phyloP scores from a whole-genome alignment of 2,329 filamentous ascomycete species.

The Didymella pomorum region DNA sequence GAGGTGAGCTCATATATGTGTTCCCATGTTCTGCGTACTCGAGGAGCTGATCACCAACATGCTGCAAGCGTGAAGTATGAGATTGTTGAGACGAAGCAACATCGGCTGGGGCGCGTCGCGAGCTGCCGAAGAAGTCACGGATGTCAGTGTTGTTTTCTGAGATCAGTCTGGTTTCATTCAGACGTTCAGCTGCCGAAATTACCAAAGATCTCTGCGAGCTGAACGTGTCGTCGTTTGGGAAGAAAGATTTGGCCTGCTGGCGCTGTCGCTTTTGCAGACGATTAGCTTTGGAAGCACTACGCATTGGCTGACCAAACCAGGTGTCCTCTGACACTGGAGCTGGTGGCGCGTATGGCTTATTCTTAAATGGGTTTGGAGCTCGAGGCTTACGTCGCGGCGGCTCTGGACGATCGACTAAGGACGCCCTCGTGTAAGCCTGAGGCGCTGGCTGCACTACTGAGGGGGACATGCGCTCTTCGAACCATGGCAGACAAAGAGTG shows the following conservation, averaged over 20 bases:
- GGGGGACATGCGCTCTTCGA: background rate
- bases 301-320: conserved; percentile 35
- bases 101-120: background rate
- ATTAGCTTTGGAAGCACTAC: conserved; percentile 3
- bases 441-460: background rate
- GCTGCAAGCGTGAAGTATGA: background rate
- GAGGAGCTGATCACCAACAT: conserved; percentile 18
- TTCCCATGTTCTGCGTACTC: conserved; percentile 14
- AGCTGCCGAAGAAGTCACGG: conserved; percentile 32
- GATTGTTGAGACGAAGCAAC: background rate
- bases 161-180: background rate
- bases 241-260: conserved; percentile 1
- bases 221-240: background rate
- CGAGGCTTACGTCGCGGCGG: background rate
- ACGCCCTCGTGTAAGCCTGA: background rate
- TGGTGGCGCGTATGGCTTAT: conserved; percentile 44
- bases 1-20: background rate
- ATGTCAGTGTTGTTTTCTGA: conserved; percentile 37
- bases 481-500: background rate
- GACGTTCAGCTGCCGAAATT: conserved; percentile 4
- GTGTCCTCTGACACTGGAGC: conserved; percentile 22
- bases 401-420: background rate
- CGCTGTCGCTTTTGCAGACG: conserved; percentile 12
- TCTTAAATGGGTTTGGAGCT: conserved; percentile 17
- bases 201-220: background rate